Evolutionary conservation across 495 filamentous ascomycete genomes (phyloP).

Genomic region (Saxophila tyrrhenica): DNA sequence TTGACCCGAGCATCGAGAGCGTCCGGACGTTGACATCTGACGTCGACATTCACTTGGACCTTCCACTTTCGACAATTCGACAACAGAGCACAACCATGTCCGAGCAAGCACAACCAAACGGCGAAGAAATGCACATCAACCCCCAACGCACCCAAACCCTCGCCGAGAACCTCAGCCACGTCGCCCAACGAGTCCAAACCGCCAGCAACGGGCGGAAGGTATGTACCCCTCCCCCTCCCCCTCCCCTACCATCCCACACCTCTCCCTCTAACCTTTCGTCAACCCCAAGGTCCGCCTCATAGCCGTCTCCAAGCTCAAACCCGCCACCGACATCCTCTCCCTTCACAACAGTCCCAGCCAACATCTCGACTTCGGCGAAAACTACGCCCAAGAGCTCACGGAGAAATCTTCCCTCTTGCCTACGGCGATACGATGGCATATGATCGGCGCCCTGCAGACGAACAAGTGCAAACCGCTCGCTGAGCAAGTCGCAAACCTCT

Average conservation of each 20-base stretch:
- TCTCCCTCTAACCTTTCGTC: background rate
- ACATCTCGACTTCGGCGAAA: slow-evolving; percentile 88
- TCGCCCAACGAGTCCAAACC: slow-evolving; percentile 22
- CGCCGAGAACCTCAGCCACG: slow-evolving; percentile 25
- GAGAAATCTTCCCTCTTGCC: slow-evolving; percentile 78
- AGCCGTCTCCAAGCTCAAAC: slow-evolving; percentile 90
- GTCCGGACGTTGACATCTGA: background rate
- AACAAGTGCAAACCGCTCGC: slow-evolving; percentile 88
- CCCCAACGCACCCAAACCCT: slow-evolving; percentile 26
- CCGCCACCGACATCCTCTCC: slow-evolving; percentile 74
- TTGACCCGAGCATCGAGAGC: too few species aligned
- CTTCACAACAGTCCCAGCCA: too few species aligned
- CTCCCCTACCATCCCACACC: background rate
- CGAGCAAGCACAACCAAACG: background rate
- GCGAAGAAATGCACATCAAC: slow-evolving; percentile 26
- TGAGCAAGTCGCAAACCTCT: slow-evolving; percentile 75
- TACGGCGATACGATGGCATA: slow-evolving; percentile 76
- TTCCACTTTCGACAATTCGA: background rate
- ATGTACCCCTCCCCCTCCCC: background rate
- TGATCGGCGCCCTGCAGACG: slow-evolving; percentile 82
- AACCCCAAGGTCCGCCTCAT: slow-evolving; percentile 63
- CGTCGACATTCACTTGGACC: too few species aligned
- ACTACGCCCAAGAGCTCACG: slow-evolving; percentile 85
- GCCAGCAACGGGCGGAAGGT: slow-evolving; percentile 15
- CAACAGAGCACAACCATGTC: background rate